Percentiles rank a stretch among this genome's conserved stretches.
Evolutionary conservation across 2,329 filamentous ascomycete genomes (phyloP).

Genomic region (Stemphylium lycopersici): DNA sequence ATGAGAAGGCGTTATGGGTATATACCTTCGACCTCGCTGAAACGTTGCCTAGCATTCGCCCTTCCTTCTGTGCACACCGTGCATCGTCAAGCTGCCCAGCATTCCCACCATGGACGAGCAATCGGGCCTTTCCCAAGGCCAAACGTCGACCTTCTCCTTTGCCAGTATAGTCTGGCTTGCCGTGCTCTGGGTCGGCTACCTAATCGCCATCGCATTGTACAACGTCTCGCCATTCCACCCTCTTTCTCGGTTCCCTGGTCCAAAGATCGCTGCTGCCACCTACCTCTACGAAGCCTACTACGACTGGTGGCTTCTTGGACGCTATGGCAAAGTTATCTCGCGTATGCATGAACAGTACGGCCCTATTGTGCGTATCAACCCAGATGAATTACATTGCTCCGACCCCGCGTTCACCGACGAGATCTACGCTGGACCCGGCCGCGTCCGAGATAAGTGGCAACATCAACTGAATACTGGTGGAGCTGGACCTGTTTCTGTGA

Average conservation of each 20-base stretch:
- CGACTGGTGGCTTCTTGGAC: constrained; percentile 35
- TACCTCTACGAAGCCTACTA: constrained; percentile 40
- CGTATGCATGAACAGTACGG: constrained; percentile 44
- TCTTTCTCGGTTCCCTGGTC: constrained; percentile 34
- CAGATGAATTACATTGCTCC: constrained; percentile 41
- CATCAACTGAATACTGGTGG: constrained; percentile 35
- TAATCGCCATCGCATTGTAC: constrained; percentile 25
- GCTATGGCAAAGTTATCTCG: constrained; percentile 44
- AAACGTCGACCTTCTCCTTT: constrained; percentile 19
- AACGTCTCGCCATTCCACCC: constrained; percentile 35
- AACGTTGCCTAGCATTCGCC: constrained; percentile 6
- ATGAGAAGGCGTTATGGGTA: constrained; percentile 5
- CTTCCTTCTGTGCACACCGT: constrained; percentile 13
- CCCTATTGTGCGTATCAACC: constrained; percentile 38
- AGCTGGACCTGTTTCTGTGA: constrained; percentile 29
- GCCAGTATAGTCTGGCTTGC: constrained; percentile 21
- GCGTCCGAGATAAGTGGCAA: constrained; percentile 30
- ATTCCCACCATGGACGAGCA: constrained; percentile 23
- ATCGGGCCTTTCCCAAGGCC: constrained; percentile 16
- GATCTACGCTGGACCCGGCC: constrained; percentile 39
- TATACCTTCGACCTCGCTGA: constrained; percentile 20
- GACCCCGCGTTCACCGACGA: constrained; percentile 43
- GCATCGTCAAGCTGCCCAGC: constrained; percentile 5
- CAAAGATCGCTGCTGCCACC: constrained; percentile 37
- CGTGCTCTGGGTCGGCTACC: constrained; percentile 27